Evolutionary conservation across 139 green algal species (phyloP).

Genomic region (Prasinococcaceae sp.): DNA sequence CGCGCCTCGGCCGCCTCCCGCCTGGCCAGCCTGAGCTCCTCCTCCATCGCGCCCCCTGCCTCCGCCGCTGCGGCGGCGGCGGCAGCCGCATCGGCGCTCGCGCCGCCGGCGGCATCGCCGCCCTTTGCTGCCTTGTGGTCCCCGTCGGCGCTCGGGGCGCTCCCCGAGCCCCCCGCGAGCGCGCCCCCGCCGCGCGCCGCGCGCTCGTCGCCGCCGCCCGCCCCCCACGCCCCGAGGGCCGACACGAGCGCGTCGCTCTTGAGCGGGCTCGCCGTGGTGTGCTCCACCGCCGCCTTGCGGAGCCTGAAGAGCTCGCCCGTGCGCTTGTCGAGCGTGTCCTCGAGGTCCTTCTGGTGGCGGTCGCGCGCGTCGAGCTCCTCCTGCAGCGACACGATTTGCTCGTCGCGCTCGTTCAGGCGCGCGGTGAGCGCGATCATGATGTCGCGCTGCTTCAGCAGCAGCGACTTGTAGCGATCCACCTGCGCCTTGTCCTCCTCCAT

Average conservation of each 20-base stretch:
- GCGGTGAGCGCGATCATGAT: slow-evolving; percentile 94
- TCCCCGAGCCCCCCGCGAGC: not conserved
- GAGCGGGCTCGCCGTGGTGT: not conserved
- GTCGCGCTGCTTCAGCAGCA: slow-evolving; percentile 91
- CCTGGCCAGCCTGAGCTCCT: not conserved
- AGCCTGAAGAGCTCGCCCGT: slow-evolving; percentile 67
- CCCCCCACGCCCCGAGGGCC: not conserved
- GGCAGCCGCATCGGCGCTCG: not conserved
- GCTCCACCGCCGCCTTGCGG: slow-evolving; percentile 9
- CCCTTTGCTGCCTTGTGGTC: not conserved
- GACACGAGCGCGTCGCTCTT: not conserved
- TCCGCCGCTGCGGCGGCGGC: not conserved
- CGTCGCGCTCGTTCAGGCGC: slow-evolving; percentile 78
- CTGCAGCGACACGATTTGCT: slow-evolving; percentile 63
- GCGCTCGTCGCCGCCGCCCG: not conserved
- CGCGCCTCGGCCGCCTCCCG: not conserved
- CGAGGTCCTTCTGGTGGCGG: slow-evolving; percentile 51
- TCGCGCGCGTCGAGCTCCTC: slow-evolving; percentile 80
- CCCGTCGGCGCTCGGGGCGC: too few species aligned
- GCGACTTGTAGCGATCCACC: slow-evolving; percentile 76
- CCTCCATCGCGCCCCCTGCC: not conserved
- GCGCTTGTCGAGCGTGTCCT: slow-evolving; percentile 74
- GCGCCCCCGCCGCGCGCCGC: not conserved
- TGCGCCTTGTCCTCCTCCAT: slow-evolving; percentile 55
- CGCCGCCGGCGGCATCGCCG: not conserved